Conservation (phyloP, 495 filamentous ascomycete genomes). For the Lophium mytilinum region DNA sequence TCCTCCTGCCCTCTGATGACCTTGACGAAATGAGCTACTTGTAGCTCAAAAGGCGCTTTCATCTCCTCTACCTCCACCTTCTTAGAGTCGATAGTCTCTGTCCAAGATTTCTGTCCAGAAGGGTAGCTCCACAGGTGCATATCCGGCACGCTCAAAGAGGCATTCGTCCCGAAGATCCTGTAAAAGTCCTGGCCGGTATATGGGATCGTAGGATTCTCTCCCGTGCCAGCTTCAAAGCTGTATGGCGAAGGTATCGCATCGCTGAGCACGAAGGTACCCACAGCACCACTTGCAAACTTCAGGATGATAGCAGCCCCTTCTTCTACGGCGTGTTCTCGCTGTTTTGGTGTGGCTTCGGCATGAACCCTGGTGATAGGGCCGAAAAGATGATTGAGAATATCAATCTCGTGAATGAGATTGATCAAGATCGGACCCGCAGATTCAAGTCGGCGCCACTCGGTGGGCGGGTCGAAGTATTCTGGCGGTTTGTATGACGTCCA, state of each 20-base stretch:
- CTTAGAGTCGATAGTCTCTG: constrained; percentile 24
- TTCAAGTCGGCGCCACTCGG: constrained; percentile 42
- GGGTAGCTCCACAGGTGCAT: constrained; percentile 47
- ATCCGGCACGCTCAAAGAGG: constrained; percentile 49
- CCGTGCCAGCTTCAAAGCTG: constrained; percentile 49
- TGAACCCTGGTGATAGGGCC: constrained; percentile 46
- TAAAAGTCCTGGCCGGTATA: constrained; percentile 41
- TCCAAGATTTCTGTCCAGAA: constrained; percentile 30
- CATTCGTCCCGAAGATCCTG: constrained; percentile 48
- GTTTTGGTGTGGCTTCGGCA: constrained; percentile 41
- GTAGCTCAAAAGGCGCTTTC: constrained; percentile 42
- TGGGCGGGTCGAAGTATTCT: constrained; percentile 42
- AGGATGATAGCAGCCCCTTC: constrained; percentile 51
- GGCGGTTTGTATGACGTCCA: constrained; percentile 48
- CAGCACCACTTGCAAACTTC: constrained; percentile 48
- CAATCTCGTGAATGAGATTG: constrained; percentile 55
- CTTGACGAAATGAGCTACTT: constrained; percentile 49
- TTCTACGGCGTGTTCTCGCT: constrained; percentile 43
- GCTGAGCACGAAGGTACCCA: constrained; percentile 49
- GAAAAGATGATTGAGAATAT: constrained; percentile 50
- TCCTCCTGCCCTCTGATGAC: constrained; percentile 40
- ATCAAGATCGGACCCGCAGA: constrained; percentile 47
- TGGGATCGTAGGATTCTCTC: constrained; percentile 51
- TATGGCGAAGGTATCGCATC: constrained; percentile 46
- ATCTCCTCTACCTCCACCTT: constrained; percentile 34